Evolutionary conservation across 2,329 filamentous ascomycete species (phyloP).

Genomic region (Kalmusia sp.): DNA sequence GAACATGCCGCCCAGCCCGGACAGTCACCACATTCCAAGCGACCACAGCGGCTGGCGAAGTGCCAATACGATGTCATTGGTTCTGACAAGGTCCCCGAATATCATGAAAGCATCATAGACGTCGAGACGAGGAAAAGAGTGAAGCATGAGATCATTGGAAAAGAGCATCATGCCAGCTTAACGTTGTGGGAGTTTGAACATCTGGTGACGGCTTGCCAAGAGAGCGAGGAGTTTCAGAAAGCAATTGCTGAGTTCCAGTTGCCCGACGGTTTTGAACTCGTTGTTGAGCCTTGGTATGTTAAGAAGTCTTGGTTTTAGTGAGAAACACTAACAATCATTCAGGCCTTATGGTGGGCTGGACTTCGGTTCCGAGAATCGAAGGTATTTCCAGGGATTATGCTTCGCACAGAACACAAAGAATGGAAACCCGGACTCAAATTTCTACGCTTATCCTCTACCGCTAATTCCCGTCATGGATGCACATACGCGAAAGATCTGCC

Average conservation of each 20-base stretch:
- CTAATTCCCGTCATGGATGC: constrained; percentile 48
- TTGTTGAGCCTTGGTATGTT: constrained; percentile 58
- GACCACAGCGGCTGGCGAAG: constrained; percentile 59
- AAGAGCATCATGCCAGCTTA: constrained; percentile 56
- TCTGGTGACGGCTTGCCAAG: constrained; percentile 54
- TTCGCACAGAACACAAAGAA: constrained; percentile 58
- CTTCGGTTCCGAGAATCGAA: constrained; percentile 52
- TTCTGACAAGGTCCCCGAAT: constrained; percentile 58
- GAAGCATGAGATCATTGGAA: constrained; percentile 55
- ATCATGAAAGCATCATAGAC: constrained; percentile 62
- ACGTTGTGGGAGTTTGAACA: constrained; percentile 51
- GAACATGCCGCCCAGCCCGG: constrained; percentile 52
- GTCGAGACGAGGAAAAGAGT: constrained; percentile 51
- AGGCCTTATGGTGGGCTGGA: constrained; percentile 63
- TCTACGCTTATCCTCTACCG: constrained; percentile 49
- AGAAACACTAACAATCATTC: not conserved
- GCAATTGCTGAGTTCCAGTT: constrained; percentile 60
- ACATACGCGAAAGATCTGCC: constrained; percentile 41
- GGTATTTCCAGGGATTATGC: constrained; percentile 63
- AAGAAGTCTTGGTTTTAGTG: not conserved
- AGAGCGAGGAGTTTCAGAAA: constrained; percentile 60
- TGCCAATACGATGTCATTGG: constrained; percentile 65
- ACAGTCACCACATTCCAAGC: constrained; percentile 48
- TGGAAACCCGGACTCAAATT: constrained; percentile 53
- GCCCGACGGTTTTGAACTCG: constrained; percentile 63